Percentiles rank a stretch among this genome's conserved stretches.
Evolutionary conservation across 73 alveolate species (phyloP).

Genomic region (Paramecium octaurelia): DNA sequence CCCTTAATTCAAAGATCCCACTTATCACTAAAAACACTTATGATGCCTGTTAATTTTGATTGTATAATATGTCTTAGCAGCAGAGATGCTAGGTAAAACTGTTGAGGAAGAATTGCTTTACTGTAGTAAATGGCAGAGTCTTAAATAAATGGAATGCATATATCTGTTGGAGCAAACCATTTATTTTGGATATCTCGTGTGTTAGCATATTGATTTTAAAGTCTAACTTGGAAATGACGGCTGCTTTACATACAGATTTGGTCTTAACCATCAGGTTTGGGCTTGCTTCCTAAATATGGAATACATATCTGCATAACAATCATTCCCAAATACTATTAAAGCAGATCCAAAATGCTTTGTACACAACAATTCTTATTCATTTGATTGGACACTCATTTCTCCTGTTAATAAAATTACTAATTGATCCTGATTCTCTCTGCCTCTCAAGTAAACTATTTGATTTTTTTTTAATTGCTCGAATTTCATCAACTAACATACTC

Average conservation of each 20-base stretch:
- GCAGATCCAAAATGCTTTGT: not conserved
- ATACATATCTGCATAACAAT: conserved; percentile 27
- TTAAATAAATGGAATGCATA: not conserved
- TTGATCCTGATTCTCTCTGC: not conserved
- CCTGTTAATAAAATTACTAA: not conserved
- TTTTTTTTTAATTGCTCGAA: not conserved
- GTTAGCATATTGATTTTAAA: conserved; percentile 14
- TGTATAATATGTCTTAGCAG: not conserved
- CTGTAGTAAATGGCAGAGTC: not conserved
- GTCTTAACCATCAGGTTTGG: not conserved
- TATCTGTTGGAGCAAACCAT: not conserved
- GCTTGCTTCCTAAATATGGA: not conserved
- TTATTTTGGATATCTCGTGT: not conserved
- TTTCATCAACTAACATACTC: not conserved
- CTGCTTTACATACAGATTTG: not conserved
- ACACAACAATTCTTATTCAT: not conserved
- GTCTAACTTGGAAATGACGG: not conserved
- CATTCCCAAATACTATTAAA: not conserved
- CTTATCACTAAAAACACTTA: not conserved
- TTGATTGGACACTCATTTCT: not conserved
- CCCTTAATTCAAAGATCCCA: conserved; percentile 2
- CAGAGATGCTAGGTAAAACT: not conserved
- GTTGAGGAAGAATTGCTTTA: not conserved
- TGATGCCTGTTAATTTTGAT: not conserved
- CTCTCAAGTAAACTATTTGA: not conserved